phyloP scores from a whole-genome alignment of 306 rosid species.

The Echinosophora koreensis region DNA sequence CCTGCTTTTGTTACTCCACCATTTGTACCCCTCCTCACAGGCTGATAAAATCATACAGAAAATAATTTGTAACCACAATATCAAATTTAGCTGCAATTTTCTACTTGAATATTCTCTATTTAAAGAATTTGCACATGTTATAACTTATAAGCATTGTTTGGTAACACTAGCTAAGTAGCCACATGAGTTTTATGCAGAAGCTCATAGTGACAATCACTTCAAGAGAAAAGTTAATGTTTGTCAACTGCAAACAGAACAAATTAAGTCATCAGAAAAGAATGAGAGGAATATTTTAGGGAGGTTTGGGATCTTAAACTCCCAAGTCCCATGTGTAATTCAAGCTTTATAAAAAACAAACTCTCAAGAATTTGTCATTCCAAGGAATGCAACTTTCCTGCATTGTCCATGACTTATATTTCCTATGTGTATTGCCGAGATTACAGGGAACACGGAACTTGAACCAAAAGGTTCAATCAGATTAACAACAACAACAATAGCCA shows the following conservation, averaged over 20 bases:
- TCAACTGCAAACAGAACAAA: not conserved
- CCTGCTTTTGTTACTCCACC: conserved; percentile 91
- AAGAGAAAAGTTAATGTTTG: not conserved
- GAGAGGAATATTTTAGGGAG: conserved; percentile 9
- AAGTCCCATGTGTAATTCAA: conserved; percentile 9
- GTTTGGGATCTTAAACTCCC: conserved; percentile 32
- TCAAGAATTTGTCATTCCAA: conserved; percentile 28
- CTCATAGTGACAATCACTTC: conserved; percentile 9
- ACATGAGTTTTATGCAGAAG: not conserved
- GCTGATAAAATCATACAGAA: conserved; percentile 56
- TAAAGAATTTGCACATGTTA: conserved; percentile 2
- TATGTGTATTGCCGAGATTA: not conserved
- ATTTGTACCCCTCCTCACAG: conserved; percentile 89
- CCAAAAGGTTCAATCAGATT: not conserved
- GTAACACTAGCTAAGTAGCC: conserved; percentile 18
- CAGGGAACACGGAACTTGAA: not conserved
- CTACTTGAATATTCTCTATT: conserved; percentile 21
- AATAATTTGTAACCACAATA: conserved; percentile 30
- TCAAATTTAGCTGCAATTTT: conserved; percentile 25
- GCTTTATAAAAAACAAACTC: not conserved
- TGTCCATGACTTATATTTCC: conserved; percentile 2
- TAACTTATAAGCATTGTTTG: conserved; percentile 22
- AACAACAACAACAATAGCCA: no score
- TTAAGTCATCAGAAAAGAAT: conserved; percentile 9
- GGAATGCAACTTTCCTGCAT: not conserved